Conservation (phyloP, 1,284 basidiomycete genomes). For the Moesziomyces sp. region DNA sequence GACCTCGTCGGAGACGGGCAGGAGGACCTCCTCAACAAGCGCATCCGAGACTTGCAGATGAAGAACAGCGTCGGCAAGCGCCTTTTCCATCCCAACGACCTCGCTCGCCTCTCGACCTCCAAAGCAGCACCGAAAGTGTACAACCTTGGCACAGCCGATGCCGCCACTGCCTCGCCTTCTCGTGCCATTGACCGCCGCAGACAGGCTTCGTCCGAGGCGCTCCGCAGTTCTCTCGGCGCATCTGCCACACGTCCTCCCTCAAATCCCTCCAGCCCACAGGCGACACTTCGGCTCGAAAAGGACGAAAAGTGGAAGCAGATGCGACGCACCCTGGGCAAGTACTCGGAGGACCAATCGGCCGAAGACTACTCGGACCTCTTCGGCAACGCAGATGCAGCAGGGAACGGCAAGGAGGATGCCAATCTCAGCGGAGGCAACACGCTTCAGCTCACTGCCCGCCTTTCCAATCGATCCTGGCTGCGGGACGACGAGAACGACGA, state of each 20-base stretch:
- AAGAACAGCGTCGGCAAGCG: slow-evolving; percentile 52
- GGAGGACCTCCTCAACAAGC: slow-evolving; percentile 42
- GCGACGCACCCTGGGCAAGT: slow-evolving; percentile 52
- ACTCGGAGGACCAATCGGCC: slow-evolving; percentile 47
- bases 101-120: slow-evolving; percentile 27
- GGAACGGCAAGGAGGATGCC: slow-evolving; percentile 27
- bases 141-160: neutral
- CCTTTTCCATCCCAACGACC: slow-evolving; percentile 58
- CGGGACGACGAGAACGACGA: slow-evolving; percentile 55
- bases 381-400: slow-evolving; percentile 26
- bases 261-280: slow-evolving; percentile 33
- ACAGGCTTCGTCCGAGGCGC: slow-evolving; percentile 31
- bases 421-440: slow-evolving; percentile 32
- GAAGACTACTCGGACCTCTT: slow-evolving; percentile 62
- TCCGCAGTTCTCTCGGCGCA: slow-evolving; percentile 28
- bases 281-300: slow-evolving; percentile 35
- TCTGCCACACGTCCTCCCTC: slow-evolving; percentile 22
- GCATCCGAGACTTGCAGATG: slow-evolving; percentile 52
- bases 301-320: slow-evolving; percentile 54
- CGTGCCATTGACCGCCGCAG: slow-evolving; percentile 23
- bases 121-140: slow-evolving; percentile 1
- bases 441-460: slow-evolving; percentile 54
- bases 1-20: slow-evolving; percentile 55
- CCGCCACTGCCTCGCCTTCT: slow-evolving; percentile 9
- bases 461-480: slow-evolving; percentile 58